Conservation (phyloP, 352 stramenopile genomes). For the Phytophthora boehmeriae region DNA sequence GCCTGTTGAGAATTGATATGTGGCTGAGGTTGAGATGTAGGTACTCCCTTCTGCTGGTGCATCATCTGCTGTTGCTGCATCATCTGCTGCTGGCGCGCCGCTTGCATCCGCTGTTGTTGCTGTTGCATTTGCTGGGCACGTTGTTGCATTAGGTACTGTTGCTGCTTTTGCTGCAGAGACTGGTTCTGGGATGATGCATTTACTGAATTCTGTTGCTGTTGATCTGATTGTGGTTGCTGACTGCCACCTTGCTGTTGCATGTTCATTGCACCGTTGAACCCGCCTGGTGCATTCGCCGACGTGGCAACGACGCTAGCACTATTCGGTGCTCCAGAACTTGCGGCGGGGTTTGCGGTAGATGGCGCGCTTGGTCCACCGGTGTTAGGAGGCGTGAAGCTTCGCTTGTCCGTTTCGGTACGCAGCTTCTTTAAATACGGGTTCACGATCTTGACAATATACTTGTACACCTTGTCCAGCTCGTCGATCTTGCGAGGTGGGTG, state of each 20-base stretch:
- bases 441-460: conserved; percentile 90
- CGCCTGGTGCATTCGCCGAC: conserved; percentile 20
- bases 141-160: conserved; percentile 60
- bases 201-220: conserved; percentile 1
- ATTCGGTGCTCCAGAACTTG: conserved; percentile 19
- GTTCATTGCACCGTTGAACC: conserved; percentile 26
- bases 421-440: conserved; percentile 89
- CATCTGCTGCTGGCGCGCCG: conserved; percentile 47
- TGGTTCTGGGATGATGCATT: conserved; percentile 22
- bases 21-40: conserved; percentile 17
- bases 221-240: conserved; percentile 8
- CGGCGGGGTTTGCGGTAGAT: conserved; percentile 12
- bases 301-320: conserved; percentile 11
- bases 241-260: conserved; percentile 40
- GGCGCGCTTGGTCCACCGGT: conserved; percentile 32
- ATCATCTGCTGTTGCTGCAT: conserved; percentile 57
- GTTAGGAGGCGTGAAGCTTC: conserved; percentile 42
- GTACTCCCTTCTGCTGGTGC: conserved; percentile 29
- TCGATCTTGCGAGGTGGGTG: conserved; percentile 77
- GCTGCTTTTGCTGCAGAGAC: conserved; percentile 48
- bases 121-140: conserved; percentile 58
- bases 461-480: conserved; percentile 88
- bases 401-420: conserved; percentile 78
- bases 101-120: conserved; percentile 58
- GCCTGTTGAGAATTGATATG: conserved; percentile 27